Percentiles rank a stretch among this genome's conserved stretches.
These are phyloP conservation scores for Podila horticola DNA, from an alignment of 192 early-diverging fungal species.

Conservation along the genomic window DNA sequence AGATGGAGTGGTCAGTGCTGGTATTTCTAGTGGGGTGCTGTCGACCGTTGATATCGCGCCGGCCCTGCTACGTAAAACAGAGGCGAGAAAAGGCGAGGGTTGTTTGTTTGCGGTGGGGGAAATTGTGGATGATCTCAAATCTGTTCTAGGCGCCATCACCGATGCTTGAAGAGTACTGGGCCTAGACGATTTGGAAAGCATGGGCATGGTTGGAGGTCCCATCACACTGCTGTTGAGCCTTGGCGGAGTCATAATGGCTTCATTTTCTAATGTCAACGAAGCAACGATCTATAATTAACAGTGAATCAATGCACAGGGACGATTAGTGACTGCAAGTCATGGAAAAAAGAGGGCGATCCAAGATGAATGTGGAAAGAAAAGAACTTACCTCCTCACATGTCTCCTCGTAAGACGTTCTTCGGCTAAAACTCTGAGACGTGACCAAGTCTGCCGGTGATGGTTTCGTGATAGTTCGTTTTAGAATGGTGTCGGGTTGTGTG, in stretches of 20 bases:
- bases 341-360: neutral
- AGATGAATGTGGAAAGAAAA: neutral
- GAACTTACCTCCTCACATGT: neutral
- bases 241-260: neutral
- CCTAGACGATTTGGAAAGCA: too few species aligned
- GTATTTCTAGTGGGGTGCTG: neutral
- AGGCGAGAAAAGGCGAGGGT: neutral
- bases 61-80: neutral
- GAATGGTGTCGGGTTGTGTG: neutral
- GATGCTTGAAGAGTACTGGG: too few species aligned
- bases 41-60: neutral
- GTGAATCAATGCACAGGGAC: neutral
- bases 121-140: too few species aligned
- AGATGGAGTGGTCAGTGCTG: neutral
- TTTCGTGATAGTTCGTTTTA: neutral
- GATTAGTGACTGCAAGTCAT: neutral
- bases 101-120: neutral
- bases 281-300: neutral
- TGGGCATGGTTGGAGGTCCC: neutral
- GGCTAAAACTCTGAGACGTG: neutral
- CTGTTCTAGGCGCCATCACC: too few species aligned
- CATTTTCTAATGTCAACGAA: neutral
- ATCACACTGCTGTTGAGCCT: neutral
- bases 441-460: conserved; percentile 13
- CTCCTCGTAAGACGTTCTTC: neutral